Evolutionary conservation across 768 basidiomycete species (phyloP).

Genomic region (Psilocybe cubensis): DNA sequence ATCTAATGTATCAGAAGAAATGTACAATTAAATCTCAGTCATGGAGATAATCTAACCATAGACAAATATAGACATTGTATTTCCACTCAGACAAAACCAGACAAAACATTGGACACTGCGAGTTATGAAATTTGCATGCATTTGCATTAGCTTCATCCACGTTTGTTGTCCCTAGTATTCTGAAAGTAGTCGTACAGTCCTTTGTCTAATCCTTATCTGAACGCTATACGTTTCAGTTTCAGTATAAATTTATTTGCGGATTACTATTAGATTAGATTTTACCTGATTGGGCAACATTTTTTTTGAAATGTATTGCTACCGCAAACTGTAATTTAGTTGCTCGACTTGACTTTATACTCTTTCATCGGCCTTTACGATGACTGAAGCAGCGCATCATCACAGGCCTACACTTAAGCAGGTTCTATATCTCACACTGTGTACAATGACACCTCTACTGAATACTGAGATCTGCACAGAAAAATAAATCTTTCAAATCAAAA

Average conservation of each 20-base stretch:
- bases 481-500: conserved; percentile 92
- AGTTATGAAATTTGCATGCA: too few relatives aligned
- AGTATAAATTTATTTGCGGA: too few relatives aligned
- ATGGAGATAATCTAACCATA: not conserved
- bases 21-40: not conserved
- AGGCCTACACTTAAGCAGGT: conserved; percentile 88
- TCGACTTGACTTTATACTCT: not conserved
- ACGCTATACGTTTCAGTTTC: too few relatives aligned
- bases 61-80: too few relatives aligned
- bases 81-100: too few relatives aligned
- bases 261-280: not conserved
- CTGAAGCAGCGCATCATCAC: conserved; percentile 60
- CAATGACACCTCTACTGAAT: not conserved
- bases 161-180: too few relatives aligned
- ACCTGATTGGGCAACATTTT: conserved; percentile 8
- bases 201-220: too few relatives aligned
- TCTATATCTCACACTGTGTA: conserved; percentile 14
- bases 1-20: not conserved
- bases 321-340: not conserved
- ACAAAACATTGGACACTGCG: too few relatives aligned
- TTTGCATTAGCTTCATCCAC: too few relatives aligned
- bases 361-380: conserved; percentile 29
- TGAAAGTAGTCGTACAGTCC: too few relatives aligned
- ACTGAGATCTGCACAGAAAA: conserved; percentile 53
- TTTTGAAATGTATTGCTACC: not conserved